These are phyloP conservation scores for Eucalyptus camaldulensis DNA, from an alignment of 345 rosid species.

Conservation along the genomic window DNA sequence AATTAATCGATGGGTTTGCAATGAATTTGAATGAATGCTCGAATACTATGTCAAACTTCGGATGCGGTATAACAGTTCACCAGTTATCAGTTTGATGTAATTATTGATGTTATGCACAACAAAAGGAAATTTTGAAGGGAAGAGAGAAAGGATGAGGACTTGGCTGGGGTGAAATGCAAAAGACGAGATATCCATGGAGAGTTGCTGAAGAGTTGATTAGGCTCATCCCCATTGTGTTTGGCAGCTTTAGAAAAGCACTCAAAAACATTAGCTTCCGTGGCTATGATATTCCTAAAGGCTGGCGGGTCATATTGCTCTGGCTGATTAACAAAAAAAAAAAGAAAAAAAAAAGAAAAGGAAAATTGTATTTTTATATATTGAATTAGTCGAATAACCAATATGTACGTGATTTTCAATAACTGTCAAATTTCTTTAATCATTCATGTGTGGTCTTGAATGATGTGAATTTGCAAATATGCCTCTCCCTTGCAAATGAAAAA, in stretches of 20 bases:
- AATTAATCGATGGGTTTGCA: not conserved
- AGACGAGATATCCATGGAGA: slow-evolving; percentile 10
- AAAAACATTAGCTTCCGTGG: slow-evolving; percentile 1
- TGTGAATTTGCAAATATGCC: not conserved
- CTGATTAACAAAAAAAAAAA: not conserved
- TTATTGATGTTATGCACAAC: not conserved
- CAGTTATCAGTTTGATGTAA: not conserved
- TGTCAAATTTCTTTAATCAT: not conserved
- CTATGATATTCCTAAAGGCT: not conserved
- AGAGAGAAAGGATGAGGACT: not conserved
- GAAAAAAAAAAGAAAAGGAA: not conserved
- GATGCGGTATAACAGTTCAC: not conserved
- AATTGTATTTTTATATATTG: not conserved
- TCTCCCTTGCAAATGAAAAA: not conserved
- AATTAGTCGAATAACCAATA: not conserved
- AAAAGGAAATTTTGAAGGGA: not conserved
- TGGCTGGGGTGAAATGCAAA: slow-evolving; percentile 3
- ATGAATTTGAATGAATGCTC: not conserved
- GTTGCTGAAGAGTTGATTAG: slow-evolving; percentile 14
- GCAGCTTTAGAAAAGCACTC: slow-evolving; percentile 1
- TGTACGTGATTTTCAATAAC: not conserved
- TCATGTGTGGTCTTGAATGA: not conserved
- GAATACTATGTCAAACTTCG: not conserved
- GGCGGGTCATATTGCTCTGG: not conserved
- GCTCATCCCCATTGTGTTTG: not conserved